phyloP scores from a whole-genome alignment of 208 protist genomes.

The Leishmania amazonensis region DNA sequence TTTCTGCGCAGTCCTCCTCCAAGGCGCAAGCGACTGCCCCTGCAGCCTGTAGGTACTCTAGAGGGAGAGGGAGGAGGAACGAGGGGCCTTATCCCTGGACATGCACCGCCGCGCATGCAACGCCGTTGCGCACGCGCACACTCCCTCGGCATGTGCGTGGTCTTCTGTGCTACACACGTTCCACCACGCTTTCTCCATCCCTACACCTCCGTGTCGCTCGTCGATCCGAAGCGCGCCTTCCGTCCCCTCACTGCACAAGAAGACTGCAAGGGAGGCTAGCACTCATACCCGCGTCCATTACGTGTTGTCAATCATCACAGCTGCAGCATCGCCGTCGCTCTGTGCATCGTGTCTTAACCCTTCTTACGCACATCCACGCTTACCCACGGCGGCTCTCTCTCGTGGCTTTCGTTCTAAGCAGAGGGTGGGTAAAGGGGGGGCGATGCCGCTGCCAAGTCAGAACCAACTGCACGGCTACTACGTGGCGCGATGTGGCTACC shows the following conservation, averaged over 20 bases:
- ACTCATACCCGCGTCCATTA: neutral
- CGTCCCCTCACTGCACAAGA: neutral
- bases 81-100: neutral
- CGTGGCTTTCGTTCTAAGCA: neutral
- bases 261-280: neutral
- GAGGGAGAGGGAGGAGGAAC: neutral
- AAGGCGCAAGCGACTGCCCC: neutral
- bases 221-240: neutral
- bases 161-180: neutral
- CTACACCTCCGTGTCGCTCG: neutral
- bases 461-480: slow-evolving; percentile 79
- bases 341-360: neutral
- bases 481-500: slow-evolving; percentile 54
- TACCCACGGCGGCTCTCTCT: neutral
- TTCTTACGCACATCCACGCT: neutral
- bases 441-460: slow-evolving; percentile 41
- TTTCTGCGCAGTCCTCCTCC: neutral
- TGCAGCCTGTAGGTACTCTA: neutral
- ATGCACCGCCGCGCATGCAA: neutral
- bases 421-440: neutral
- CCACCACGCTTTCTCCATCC: neutral
- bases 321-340: neutral
- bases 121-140: neutral
- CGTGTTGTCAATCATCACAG: neutral
- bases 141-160: neutral